Evolutionary conservation across 2,329 filamentous ascomycete species (phyloP).

Genomic region (Metarhizium anisopliae): DNA sequence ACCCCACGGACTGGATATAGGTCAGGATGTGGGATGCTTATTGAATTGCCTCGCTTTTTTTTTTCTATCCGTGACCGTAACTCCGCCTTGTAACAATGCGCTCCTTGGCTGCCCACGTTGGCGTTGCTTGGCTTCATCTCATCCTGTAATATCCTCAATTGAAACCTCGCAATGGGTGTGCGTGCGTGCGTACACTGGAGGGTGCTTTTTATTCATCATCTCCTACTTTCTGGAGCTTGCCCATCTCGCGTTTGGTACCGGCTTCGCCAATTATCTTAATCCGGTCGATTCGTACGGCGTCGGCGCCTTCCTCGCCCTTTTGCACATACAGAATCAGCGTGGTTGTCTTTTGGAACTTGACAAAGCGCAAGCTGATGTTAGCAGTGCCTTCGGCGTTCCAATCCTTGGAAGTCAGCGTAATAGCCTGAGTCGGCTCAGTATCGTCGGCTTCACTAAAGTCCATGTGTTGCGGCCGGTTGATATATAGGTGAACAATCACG

Average conservation of each 20-base stretch:
- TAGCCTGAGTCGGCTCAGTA: constrained; percentile 67
- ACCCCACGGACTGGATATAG: not conserved
- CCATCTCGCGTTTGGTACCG: constrained; percentile 86
- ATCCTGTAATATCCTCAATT: not conserved
- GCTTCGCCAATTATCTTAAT: constrained; percentile 77
- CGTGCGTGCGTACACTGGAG: not conserved
- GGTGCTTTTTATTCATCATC: constrained; percentile 48
- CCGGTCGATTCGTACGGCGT: constrained; percentile 77
- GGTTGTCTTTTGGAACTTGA: constrained; percentile 94
- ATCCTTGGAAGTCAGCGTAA: constrained; percentile 64
- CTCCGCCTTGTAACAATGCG: not conserved
- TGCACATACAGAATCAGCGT: constrained; percentile 83
- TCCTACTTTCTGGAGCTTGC: constrained; percentile 90
- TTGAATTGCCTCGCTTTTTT: not conserved
- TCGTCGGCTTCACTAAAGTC: constrained; percentile 94
- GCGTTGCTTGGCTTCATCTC: not conserved
- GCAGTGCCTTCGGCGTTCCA: constrained; percentile 77
- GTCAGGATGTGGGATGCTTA: not conserved
- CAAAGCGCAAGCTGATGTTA: constrained; percentile 69
- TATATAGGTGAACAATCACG: constrained; percentile 74
- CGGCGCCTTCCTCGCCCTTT: constrained; percentile 72
- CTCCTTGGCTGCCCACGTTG: not conserved
- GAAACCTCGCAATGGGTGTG: not conserved
- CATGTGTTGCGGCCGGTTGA: constrained; percentile 80
- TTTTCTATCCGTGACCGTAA: not conserved